phyloP scores from a whole-genome alignment of 23 red algal genomes.

The Agarophyton chilense region DNA sequence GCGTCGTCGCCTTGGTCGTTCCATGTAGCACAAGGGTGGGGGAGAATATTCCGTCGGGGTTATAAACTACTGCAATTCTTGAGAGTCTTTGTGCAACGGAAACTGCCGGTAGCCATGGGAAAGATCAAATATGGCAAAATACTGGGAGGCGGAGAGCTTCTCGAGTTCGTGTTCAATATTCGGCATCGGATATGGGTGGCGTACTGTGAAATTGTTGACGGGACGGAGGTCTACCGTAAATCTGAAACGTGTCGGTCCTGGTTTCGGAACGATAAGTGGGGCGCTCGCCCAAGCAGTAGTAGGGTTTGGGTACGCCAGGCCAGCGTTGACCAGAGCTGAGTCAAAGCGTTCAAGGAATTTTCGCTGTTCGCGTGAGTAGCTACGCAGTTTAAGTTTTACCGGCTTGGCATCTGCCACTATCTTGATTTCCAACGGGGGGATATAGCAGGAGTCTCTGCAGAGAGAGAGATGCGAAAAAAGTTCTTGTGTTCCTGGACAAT shows the following conservation, averaged over 20 bases:
- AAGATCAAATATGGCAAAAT: constrained; percentile 10
- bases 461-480: neutral
- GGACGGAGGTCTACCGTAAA: neutral
- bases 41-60: neutral
- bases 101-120: constrained; percentile 27
- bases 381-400: neutral
- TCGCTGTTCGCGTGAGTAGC: neutral
- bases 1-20: constrained; percentile 15
- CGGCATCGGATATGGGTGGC: neutral
- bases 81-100: neutral
- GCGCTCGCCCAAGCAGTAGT: neutral
- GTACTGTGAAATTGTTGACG: neutral
- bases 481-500: neutral
- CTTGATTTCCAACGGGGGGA: neutral
- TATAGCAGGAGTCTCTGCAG: neutral
- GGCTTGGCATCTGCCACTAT: neutral
- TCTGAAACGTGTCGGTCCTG: neutral
- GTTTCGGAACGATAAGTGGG: constrained; percentile 16
- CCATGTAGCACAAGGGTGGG: constrained; percentile 7
- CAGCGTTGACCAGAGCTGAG: neutral
- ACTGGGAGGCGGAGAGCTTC: neutral
- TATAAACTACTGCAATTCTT: neutral
- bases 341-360: neutral
- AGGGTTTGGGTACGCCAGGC: constrained; percentile 15
- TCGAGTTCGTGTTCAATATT: neutral